These are phyloP conservation scores for Venturia carpophila DNA, from an alignment of 2,329 filamentous ascomycete species.

Conservation along the genomic window DNA sequence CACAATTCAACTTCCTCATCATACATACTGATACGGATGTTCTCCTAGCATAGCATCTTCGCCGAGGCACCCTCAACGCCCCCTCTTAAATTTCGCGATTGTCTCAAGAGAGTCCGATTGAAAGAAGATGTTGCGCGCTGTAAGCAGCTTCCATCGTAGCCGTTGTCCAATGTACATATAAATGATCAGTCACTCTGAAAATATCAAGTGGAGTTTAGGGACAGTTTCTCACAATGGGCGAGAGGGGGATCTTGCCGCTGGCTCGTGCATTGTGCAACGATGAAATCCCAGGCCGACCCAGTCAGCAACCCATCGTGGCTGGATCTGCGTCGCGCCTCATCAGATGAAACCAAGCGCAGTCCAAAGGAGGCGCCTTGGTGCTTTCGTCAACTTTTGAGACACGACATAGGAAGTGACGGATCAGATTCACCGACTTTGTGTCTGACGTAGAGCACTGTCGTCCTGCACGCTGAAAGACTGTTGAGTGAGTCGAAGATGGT, in stretches of 20 bases:
- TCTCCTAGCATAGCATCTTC: not conserved
- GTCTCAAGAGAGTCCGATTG: not conserved
- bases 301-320: conserved; percentile 5
- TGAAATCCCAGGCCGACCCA: not conserved
- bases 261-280: conserved; percentile 1
- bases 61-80: not conserved
- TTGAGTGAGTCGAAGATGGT: not conserved
- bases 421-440: not conserved
- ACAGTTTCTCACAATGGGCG: not conserved
- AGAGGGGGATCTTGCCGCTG: not conserved
- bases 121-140: not conserved
- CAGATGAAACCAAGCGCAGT: not conserved
- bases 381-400: conserved; percentile 5
- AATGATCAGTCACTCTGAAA: not conserved
- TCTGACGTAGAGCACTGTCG: not conserved
- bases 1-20: not conserved
- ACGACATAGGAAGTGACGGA: not conserved
- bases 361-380: not conserved
- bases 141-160: not conserved
- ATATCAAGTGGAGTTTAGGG: not conserved
- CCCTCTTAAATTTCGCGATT: not conserved
- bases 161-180: not conserved
- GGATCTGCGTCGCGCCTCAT: not conserved
- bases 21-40: not conserved
- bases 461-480: not conserved